A percentile compares a stretch with the other conserved stretches of the same genome.
Conservation (phyloP, 208 protist species). For the Acanthamoeba quina region DNA sequence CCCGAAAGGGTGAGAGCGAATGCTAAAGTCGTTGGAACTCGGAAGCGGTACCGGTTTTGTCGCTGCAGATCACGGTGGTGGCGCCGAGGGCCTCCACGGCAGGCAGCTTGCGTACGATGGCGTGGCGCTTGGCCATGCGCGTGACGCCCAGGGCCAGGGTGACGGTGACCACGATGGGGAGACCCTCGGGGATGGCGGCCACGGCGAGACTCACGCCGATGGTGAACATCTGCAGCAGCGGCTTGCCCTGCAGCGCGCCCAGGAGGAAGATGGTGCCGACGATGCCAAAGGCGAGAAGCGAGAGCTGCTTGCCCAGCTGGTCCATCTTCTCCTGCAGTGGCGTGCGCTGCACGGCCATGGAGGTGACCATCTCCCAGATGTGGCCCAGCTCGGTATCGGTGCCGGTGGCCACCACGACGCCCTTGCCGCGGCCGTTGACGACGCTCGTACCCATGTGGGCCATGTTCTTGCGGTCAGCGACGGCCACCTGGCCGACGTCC, state of each 20-base stretch:
- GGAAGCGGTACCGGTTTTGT: slow-evolving; percentile 99
- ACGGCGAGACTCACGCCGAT: slow-evolving; percentile 98
- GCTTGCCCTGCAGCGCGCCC: slow-evolving; percentile 84
- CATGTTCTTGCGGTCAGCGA: slow-evolving; percentile 91
- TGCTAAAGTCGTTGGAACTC: too few species aligned
- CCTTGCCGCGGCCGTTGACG: slow-evolving; percentile 88
- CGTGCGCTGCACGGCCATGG: slow-evolving; percentile 94
- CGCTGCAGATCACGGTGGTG: slow-evolving; percentile 98
- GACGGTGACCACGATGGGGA: slow-evolving; percentile 90
- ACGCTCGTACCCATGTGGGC: slow-evolving; percentile 88
- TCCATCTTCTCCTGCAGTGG: slow-evolving; percentile 95
- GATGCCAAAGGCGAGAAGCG: slow-evolving; percentile 85
- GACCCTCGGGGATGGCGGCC: slow-evolving; percentile 98
- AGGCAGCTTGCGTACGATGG: slow-evolving; percentile 75
- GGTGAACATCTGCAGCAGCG: slow-evolving; percentile 95
- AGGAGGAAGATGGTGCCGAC: slow-evolving; percentile 75
- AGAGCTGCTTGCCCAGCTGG: slow-evolving; percentile 78
- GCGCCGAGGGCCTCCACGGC: slow-evolving; percentile 92
- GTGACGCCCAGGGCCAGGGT: slow-evolving; percentile 81
- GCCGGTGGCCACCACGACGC: slow-evolving; percentile 96
- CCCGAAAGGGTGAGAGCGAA: too few species aligned
- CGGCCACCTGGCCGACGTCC: slow-evolving; percentile 28
- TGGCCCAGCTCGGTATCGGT: slow-evolving; percentile 94
- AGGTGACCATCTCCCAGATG: slow-evolving; percentile 93
- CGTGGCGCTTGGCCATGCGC: slow-evolving; percentile 94